phyloP scores from a whole-genome alignment of 2,329 filamentous ascomycete genomes.

The Alternaria angustiovoidea region DNA sequence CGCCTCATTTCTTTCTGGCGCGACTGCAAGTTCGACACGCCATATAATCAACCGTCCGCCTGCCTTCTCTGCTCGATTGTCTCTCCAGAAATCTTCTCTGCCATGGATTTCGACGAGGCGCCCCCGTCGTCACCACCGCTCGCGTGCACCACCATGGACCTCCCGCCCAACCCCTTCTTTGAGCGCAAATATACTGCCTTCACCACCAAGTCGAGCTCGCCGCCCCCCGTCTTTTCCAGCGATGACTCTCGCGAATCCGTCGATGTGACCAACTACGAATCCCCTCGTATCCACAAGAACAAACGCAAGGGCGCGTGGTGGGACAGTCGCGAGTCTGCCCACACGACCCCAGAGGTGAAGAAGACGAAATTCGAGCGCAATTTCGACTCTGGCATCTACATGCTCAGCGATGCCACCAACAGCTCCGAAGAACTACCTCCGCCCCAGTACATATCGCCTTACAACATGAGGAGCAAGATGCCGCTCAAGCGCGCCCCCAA shows the following conservation, averaged over 20 bases:
- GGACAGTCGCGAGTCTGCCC: slow-evolving; percentile 27
- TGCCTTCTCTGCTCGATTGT: background rate
- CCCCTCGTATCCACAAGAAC: slow-evolving; percentile 43
- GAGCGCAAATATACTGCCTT: slow-evolving; percentile 23
- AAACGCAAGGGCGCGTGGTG: slow-evolving; percentile 47
- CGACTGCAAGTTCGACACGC: background rate
- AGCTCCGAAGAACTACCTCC: slow-evolving; percentile 22
- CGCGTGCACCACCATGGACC: slow-evolving; percentile 26
- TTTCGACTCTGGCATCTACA: slow-evolving; percentile 43
- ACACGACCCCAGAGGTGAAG: slow-evolving; percentile 30
- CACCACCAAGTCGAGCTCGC: slow-evolving; percentile 43
- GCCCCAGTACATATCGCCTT: slow-evolving; percentile 24
- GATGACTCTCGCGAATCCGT: slow-evolving; percentile 40
- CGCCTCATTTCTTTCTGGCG: background rate
- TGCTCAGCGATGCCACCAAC: slow-evolving; percentile 40
- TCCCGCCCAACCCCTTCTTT: slow-evolving; percentile 36
- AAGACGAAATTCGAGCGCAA: slow-evolving; percentile 41
- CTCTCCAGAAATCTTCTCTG: background rate
- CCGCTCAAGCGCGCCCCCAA: slow-evolving; percentile 6
- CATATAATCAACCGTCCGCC: background rate
- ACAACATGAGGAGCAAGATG: background rate
- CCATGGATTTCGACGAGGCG: slow-evolving; percentile 36
- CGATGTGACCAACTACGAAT: slow-evolving; percentile 43
- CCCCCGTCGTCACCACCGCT: slow-evolving; percentile 34
- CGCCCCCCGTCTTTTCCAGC: slow-evolving; percentile 46